These are phyloP conservation scores for Arxiozyma bovina DNA, from an alignment of 1,139 yeast genomes.

Conservation along the genomic window DNA sequence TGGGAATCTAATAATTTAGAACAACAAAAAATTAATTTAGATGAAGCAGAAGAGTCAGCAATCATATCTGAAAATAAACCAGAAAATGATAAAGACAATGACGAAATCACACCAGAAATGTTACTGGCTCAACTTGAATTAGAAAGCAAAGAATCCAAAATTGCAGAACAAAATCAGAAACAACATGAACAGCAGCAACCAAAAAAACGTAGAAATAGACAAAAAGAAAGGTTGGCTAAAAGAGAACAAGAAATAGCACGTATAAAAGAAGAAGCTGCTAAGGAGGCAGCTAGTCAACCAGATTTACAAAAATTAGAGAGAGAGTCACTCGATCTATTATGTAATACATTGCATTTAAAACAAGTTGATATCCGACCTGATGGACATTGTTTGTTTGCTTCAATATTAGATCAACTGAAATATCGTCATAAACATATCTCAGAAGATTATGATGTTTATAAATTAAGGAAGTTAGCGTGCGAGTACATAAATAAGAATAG, in stretches of 20 bases:
- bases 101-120: constrained; percentile 54
- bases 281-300: constrained; percentile 58
- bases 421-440: constrained; percentile 37
- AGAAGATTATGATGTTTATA: constrained; percentile 33
- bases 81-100: constrained; percentile 22
- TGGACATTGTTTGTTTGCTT: constrained; percentile 88
- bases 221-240: constrained; percentile 71
- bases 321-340: constrained; percentile 49
- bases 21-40: neutral
- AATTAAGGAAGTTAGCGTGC: constrained; percentile 59
- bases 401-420: constrained; percentile 68
- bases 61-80: constrained; percentile 8
- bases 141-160: constrained; percentile 24
- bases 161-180: constrained; percentile 4
- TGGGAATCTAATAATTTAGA: neutral
- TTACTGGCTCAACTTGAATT: constrained; percentile 46
- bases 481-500: constrained; percentile 52
- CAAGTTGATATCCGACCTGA: constrained; percentile 74
- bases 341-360: constrained; percentile 40
- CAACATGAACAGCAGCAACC: constrained; percentile 32
- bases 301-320: constrained; percentile 66
- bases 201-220: constrained; percentile 53
- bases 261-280: constrained; percentile 56
- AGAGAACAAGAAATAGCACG: constrained; percentile 62
- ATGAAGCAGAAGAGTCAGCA: neutral